Evolutionary conservation across 83 land plant species (phyloP), one percentile per base, ranked within the genome.

Genomic region (Picea engelmannii): DNA sequence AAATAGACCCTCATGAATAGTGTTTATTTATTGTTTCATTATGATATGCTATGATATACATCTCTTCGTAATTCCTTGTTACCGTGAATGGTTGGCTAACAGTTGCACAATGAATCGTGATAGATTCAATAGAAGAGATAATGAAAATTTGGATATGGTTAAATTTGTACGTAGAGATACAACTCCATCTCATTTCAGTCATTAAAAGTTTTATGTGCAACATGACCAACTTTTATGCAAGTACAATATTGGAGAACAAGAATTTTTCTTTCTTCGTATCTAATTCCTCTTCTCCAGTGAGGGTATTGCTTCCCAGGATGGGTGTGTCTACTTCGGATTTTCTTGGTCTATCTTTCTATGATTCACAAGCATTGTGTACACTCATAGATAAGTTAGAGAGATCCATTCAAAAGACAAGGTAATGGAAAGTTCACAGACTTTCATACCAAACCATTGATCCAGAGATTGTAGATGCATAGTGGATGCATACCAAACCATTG

Each of bases 401-500:
- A 70, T 87, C 81, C 58, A 89, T 97, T 78, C 79, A 90, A 42
- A 82, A 85, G 79, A 91, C 83, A 78, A 84, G 87, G 83, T 87
- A 91, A 65, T 60, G 96, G 20, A 79, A 97, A 98, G 91, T 97
- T 59, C 86, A 83, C 76, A 78, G 84, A 49, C 83, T 89, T 24
- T 98, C 98, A 40, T 85, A 84, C 80, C 95, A 97, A 76, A 91
- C 95, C 68, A 97, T 95, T 86, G 98, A 97, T 81, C n/a, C n/a
- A n/a, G 89, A 94, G 82, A 92, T 94, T 79, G 94, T 97, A 47
- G 82, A 90, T 73, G 90, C 89, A 62, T 97, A 84, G 95, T 90
- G 13, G 87, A 89, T 59, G 95, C 91, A n/a, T n/a, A n/a, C n/a
- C n/a, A n/a, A n/a, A n/a, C n/a, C n/a, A n/a, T 81, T 83, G 15